Evolutionary conservation across 2,329 filamentous ascomycete genomes (phyloP), one percentile per base, ranked within the genome.

Genomic region (Aspergillus alliaceus): DNA sequence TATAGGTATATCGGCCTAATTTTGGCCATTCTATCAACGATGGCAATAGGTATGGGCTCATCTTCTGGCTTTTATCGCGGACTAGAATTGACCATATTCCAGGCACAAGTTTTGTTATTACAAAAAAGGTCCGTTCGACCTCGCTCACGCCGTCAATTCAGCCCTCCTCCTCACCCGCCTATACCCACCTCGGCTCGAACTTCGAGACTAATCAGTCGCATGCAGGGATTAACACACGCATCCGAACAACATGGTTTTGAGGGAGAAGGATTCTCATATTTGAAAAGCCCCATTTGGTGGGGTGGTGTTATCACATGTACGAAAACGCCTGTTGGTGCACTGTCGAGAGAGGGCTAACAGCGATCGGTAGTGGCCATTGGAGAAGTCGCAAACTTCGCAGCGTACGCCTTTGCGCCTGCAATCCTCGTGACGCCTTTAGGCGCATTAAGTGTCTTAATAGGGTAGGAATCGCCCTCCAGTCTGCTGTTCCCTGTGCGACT

Each of bases 101-200:
- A 95, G 91, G 92, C 71, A 92, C 91, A 51, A 96, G 93, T 84
- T 99, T 99, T 76, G 93, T 99, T 66, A 97, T 99, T 70, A 99
- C 96, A 48, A 99, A 99, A 80, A 98, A 97, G 85, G 90, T 95
- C 79, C 75, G 78, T 73, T 56, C 40, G 15, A 31, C 11, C 22
- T 51, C 12, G 24, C 59, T 51, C 18, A 53, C 52, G 31, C 37
- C 54, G 53, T 40, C 42, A 20, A 40, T 8, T 48, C 49, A 32
- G 35, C 27, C 51, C 47, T 56, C 46, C 25, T 49, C 50, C 52
- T 53, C 55, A 46, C 32, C 32, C 50, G 44, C 54, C 59, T 25
- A 46, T 51, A 57, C 44, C 56, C 32, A 15, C 49, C 29, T 40
- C 47, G 46, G 56, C 48, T 52, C 25, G 15, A 53, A 37, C 51